These are phyloP conservation scores for Leishmania braziliensis DNA, from an alignment of 208 protist species.

Conservation along the genomic window DNA sequence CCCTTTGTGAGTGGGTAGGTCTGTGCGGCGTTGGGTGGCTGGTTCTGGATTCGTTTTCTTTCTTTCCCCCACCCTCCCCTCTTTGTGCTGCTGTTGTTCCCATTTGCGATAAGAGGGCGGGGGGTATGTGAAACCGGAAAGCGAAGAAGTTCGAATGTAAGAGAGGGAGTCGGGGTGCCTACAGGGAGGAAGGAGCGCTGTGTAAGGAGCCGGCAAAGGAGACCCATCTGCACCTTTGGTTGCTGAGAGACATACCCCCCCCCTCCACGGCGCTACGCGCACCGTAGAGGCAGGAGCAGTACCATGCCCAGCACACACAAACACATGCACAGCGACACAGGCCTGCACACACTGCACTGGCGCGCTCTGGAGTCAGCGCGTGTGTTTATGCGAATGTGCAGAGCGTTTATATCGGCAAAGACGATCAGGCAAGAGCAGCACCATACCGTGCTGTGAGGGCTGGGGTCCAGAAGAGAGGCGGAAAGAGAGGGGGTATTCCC, in stretches of 20 bases:
- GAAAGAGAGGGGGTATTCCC: not conserved
- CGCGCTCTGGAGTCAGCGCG: not conserved
- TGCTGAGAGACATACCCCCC: not conserved
- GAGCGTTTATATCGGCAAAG: not conserved
- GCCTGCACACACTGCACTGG: not conserved
- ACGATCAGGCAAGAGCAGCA: not conserved
- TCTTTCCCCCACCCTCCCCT: too few relatives aligned
- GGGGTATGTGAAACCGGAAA: not conserved
- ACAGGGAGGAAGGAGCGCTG: not conserved
- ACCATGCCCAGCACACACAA: not conserved
- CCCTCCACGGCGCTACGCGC: not conserved
- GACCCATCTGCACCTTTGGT: not conserved
- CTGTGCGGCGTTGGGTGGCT: too few relatives aligned
- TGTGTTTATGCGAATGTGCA: not conserved
- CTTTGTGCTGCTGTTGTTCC: not conserved
- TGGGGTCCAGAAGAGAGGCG: not conserved
- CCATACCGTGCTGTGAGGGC: not conserved
- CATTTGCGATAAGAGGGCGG: not conserved
- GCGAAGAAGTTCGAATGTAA: not conserved
- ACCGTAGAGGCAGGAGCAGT: not conserved
- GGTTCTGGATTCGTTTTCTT: too few relatives aligned
- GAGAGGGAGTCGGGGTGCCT: not conserved
- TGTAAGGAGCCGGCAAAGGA: not conserved
- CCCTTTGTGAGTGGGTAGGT: too few relatives aligned
- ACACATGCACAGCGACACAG: not conserved